These are phyloP conservation scores for Rosa rugosa DNA, from an alignment of 306 rosid genomes.

Conservation along the genomic window DNA sequence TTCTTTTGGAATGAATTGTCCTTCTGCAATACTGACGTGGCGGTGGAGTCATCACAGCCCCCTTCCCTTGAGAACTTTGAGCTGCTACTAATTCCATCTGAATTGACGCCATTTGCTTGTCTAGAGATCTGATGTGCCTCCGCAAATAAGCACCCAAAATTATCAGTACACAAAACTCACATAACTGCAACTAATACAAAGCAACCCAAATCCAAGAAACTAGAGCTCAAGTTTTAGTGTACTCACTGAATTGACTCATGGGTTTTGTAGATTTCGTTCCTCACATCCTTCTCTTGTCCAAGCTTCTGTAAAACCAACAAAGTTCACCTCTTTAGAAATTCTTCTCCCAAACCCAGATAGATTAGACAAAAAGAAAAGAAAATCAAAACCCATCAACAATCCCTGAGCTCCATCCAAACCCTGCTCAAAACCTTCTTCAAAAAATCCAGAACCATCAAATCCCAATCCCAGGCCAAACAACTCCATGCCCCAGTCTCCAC, in stretches of 20 bases:
- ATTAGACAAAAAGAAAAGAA: too few relatives aligned
- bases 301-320: conserved; percentile 45
- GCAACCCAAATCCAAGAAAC: conserved; percentile 7
- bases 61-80: conserved; percentile 58
- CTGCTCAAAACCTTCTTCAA: too few relatives aligned
- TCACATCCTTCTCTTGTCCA: conserved; percentile 46
- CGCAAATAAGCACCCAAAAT: conserved; percentile 24
- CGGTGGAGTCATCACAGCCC: conserved; percentile 38
- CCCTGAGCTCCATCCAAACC: too few relatives aligned
- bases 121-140: conserved; percentile 66
- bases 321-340: background rate
- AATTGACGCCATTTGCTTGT: conserved; percentile 81
- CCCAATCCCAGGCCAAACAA: too few relatives aligned
- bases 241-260: conserved; percentile 95
- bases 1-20: conserved; percentile 42
- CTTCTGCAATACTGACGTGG: conserved; percentile 17
- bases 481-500: too few relatives aligned
- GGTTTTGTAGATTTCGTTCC: conserved; percentile 64
- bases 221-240: conserved; percentile 2
- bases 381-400: too few relatives aligned
- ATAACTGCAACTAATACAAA: conserved; percentile 14
- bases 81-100: conserved; percentile 79
- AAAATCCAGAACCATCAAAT: too few relatives aligned
- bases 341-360: conserved; percentile 38
- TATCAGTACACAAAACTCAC: background rate